Conservation (phyloP, 2,329 filamentous ascomycete species). For the Emergomyces orientalis region DNA sequence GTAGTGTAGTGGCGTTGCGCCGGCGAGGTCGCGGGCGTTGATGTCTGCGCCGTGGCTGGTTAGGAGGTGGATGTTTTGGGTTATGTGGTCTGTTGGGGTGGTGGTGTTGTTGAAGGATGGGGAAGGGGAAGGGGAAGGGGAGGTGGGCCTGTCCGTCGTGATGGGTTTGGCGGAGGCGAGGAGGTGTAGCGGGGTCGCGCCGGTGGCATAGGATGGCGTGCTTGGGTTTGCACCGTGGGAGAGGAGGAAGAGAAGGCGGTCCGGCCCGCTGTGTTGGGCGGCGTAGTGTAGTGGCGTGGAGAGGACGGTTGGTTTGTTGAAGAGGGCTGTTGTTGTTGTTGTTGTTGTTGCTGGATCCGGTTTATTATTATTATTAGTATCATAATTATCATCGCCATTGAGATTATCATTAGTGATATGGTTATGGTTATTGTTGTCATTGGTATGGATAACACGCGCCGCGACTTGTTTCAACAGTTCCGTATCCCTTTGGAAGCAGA, state of each 20-base stretch:
- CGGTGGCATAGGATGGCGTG: not conserved
- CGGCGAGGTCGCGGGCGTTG: not conserved
- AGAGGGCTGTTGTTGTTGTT: not conserved
- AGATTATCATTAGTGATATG: not conserved
- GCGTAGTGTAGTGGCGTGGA: slow-evolving; percentile 5
- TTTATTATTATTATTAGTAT: not conserved
- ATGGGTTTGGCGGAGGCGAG: not conserved
- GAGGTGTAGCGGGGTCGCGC: not conserved
- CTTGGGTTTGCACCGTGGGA: not conserved
- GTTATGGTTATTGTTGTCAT: not conserved
- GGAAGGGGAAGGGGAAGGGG: too few species aligned
- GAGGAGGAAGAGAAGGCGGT: slow-evolving; percentile 2
- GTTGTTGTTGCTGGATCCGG: not conserved
- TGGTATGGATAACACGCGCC: not conserved
- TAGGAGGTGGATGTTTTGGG: slow-evolving; percentile 2
- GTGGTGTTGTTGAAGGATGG: too few species aligned
- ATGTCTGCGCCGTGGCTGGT: not conserved
- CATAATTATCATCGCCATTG: not conserved
- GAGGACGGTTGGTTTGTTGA: slow-evolving; percentile 6
- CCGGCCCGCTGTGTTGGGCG: not conserved
- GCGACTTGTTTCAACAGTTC: slow-evolving; percentile 1
- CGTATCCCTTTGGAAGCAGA: slow-evolving; percentile 1
- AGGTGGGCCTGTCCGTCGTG: not conserved
- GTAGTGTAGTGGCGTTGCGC: not conserved
- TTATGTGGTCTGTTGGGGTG: not conserved